Base-by-base conservation (phyloP, 768 basidiomycete species). In the Asterophora lycoperdoides region DNA sequence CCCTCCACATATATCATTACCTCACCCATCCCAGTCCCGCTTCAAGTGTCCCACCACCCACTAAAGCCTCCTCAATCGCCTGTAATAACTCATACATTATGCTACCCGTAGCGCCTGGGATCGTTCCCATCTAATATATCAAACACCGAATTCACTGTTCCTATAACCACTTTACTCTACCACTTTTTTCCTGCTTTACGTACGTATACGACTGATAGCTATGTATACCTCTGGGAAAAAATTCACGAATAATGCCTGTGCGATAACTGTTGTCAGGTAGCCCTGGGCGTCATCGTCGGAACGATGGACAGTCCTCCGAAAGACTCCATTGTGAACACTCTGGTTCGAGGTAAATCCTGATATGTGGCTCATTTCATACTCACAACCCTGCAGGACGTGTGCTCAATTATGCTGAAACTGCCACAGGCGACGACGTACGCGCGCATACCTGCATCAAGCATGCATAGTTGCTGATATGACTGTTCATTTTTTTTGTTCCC, bases 71-170 rank as follows among this genome's bases (percentile, higher is more conserved):
- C 52, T 36, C 42, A 53, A 51, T 58, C 36, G 57, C 50, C 58
- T 68, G 66, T 68, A 68, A 64, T 68, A 62, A 32, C 37, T 54
- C 56, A 41, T 63, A 65, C 58, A 37, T 55, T 67, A 69, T 40
- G 52, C 52, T 48, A 53, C 44, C 47, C 48, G 60, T 55, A 26
- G 51, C 48, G 37, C 26, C 18, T 39, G 57, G 58, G 59, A 57
- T 56, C 51, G 51, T 55, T 52, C 56, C 55, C 51, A 48, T 42
- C 48, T 56, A 56, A 52, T 23, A 6, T 54, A 55, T 49, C 39
- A 47, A 56, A 56, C 48, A 56, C 18, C 45, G 35, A 59, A 51
- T 51, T 54, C 42, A 49, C 20, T 51, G 51, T 52, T 51, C 41
- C 35, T 56, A 41, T 46, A 23, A 23, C 23, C 38, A 51, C 34